Base-by-base conservation (phyloP, 2,329 filamentous ascomycete species). In the Eutypella sp. region DNA sequence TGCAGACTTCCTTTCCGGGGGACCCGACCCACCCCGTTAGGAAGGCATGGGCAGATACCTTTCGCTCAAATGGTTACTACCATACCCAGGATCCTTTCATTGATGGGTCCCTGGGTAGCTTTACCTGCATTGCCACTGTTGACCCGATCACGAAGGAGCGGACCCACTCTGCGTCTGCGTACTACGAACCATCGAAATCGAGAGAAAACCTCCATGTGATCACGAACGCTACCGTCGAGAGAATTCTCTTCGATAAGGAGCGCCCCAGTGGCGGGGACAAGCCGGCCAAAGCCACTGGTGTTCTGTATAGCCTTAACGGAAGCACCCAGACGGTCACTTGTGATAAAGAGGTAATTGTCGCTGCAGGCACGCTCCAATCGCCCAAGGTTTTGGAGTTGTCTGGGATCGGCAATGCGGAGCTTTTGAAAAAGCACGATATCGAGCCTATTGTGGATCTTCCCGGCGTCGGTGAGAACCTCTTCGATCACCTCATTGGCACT, bases 391-490 rank as follows among this genome's bases (percentile, higher is more conserved):
- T 57, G 2, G 48, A 53, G 44, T 20, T 58, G 2, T 57, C 55
- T 2, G 56, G 56, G 1, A 48, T 57, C 23, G 56, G 56, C 10
- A 42, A 50, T 18, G 19, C 36, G 3, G 33, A 42, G 11, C 16
- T 49, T 23, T 45, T 57, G 13, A 7, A 34, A 13, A 16, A 63
- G 13, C n/a, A 67, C 45, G 50, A 56, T 55, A 57, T 66, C 59
- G 7, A 59, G 49, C 19, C 61, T 52, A 20, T 64, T 51, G 37
- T 60, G 54, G 25, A 63, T 56, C 33, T 52, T 5, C 48, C 52
- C 2, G 46, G 44, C 15, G 55, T 57, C 10, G 55, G 55, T 45
- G 56, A 63, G 47, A 64, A 59, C 29, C 56, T 50, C 11, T 45
- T 50, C 0, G 50, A 54, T 24, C 48, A 53, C 27, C 42, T 45